Percentiles rank a stretch among this genome's conserved stretches.
Conservation (phyloP, 139 green algal species). For the Tetradesmus obliquus region DNA sequence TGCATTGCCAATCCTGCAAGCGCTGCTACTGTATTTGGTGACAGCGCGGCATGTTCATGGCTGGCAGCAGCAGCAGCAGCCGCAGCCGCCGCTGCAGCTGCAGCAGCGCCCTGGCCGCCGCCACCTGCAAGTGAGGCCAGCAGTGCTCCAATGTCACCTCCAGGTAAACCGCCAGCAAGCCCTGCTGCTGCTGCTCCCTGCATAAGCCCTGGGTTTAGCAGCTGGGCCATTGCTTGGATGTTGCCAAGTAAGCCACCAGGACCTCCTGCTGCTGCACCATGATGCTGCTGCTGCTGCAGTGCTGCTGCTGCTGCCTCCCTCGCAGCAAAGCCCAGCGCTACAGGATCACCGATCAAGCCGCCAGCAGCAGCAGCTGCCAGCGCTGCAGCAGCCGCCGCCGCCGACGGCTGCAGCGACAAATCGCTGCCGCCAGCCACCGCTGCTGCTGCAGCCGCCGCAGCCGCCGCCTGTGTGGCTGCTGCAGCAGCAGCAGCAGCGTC, state of each 20-base stretch:
- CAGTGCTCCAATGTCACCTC: not conserved
- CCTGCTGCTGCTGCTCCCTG: slow-evolving; percentile 1
- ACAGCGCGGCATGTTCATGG: not conserved
- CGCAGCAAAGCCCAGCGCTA: not conserved
- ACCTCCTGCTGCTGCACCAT: not conserved
- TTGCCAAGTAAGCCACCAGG: not conserved
- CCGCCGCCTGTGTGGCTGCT: slow-evolving; percentile 21
- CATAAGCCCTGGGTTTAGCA: not conserved
- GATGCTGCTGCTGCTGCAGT: not conserved
- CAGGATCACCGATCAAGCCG: not conserved
- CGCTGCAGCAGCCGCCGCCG: not conserved
- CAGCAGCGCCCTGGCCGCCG: not conserved
- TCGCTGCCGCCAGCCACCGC: not conserved
- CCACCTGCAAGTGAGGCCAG: not conserved
- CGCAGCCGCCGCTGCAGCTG: not conserved
- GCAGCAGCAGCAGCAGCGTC: not conserved
- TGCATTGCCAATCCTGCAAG: not conserved
- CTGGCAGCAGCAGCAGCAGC: not conserved
- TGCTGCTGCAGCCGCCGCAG: slow-evolving; percentile 6
- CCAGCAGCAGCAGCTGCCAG: not conserved
- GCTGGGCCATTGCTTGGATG: not conserved
- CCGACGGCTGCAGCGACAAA: not conserved
- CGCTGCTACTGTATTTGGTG: not conserved
- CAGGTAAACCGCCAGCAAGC: not conserved
- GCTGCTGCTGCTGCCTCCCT: not conserved